Base-by-base conservation (phyloP, 2,329 filamentous ascomycete species). In the Thelonectria blattea region DNA sequence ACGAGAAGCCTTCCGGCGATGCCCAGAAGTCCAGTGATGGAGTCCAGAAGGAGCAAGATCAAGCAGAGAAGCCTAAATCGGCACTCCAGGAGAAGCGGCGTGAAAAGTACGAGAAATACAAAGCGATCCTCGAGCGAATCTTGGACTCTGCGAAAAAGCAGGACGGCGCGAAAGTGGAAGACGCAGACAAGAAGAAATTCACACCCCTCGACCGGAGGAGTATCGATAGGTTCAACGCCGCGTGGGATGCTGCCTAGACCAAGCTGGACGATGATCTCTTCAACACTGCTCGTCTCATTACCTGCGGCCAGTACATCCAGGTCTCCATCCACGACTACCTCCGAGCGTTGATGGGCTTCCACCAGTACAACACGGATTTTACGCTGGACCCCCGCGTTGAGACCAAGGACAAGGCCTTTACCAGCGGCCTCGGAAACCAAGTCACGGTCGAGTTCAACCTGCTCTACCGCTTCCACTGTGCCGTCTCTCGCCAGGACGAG, bases 361-460 rank as follows among this genome's bases (percentile, higher is more conserved):
- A 89, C 62, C 78, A 82, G 52, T 84, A 81, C 12, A 78, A 84
- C 62, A 85, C 80, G 60, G 79, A 82, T 60, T 90, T 85, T 84
- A 87, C 83, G 8, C 75, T 90, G 5, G 86, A 90, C 60, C 88
- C 87, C 2, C 82, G 88, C 22, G 80, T 82, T n/a, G 81, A 87
- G 18, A 46, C n/a, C 63, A 66, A 82, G 58, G 74, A 76, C 5
- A 75, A 82, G 22, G 80, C 80, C 5, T 79, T 83, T 1, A 77
- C 81, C 0, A 78, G 85, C 47, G 88, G 85, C 2, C 80, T 85
- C 2, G 87, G 88, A 12, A 90, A 90, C 68, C 86, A 89, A 65
- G 86, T 89, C 46, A 87, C 83, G 42, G 87, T 85, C 3, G 87
- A 90, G 71, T 90, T 90, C 75, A 90, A 90, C 61, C 76, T 90